A percentile compares a stretch with the other conserved stretches of the same genome.
Conservation (phyloP, 2,329 filamentous ascomycete genomes). For the Talaromyces verruculosus region DNA sequence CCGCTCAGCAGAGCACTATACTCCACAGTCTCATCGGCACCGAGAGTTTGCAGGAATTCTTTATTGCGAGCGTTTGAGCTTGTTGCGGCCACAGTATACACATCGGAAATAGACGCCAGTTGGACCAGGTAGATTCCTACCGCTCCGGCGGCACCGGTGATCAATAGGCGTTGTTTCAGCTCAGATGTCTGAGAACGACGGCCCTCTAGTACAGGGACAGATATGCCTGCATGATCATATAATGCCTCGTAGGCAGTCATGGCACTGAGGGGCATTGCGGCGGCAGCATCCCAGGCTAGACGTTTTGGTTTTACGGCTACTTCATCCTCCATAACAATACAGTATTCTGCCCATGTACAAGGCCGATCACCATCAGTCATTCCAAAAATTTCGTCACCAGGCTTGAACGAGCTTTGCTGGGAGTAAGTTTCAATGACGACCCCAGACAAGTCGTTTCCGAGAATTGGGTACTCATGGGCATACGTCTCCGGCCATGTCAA, state of each 20-base stretch:
- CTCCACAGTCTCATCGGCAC: constrained; percentile 42
- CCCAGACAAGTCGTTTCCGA: constrained; percentile 25
- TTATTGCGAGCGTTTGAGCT: constrained; percentile 38
- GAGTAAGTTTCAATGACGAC: constrained; percentile 19
- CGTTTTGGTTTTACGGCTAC: constrained; percentile 27
- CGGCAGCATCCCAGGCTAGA: constrained; percentile 28
- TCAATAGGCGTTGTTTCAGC: constrained; percentile 12
- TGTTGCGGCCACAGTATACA: constrained; percentile 36
- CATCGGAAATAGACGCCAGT: constrained; percentile 35
- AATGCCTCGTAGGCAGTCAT: constrained; percentile 36
- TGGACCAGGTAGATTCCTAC: constrained; percentile 42
- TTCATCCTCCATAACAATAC: constrained; percentile 27
- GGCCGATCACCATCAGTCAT: constrained; percentile 28
- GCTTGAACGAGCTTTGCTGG: constrained; percentile 22
- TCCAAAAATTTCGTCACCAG: constrained; percentile 34
- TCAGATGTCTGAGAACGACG: constrained; percentile 25
- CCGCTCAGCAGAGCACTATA: constrained; percentile 29
- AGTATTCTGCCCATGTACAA: constrained; percentile 33
- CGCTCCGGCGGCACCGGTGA: constrained; percentile 33
- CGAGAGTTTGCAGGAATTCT: constrained; percentile 36
- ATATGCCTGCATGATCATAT: constrained; percentile 30
- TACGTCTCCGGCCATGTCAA: constrained; percentile 36
- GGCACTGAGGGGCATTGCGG: constrained; percentile 32
- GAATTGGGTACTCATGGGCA: constrained; percentile 22
- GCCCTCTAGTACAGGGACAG: constrained; percentile 8